Conservation (phyloP, 306 rosid species). For the Myrica gale region DNA sequence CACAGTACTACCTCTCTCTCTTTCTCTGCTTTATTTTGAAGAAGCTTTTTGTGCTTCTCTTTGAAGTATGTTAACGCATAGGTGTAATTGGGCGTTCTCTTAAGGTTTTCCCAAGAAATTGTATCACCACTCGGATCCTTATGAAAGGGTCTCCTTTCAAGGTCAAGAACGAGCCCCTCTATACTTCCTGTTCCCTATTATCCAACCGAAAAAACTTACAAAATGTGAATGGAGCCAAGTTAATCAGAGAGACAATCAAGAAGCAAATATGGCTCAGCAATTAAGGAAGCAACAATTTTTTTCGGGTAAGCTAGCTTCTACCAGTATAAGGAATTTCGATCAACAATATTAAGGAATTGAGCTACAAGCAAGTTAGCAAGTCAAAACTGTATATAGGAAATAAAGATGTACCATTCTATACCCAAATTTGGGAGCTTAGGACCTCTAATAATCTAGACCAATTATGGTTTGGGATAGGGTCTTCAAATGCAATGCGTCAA, state of each 20-base stretch:
- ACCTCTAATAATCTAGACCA: too few species aligned
- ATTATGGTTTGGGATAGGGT: too few species aligned
- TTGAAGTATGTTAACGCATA: conserved; percentile 32
- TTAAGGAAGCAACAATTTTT: too few species aligned
- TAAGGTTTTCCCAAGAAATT: conserved; percentile 29
- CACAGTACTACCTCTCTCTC: conserved; percentile 22
- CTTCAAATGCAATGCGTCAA: too few species aligned
- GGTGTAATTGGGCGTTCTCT: conserved; percentile 25
- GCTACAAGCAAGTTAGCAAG: too few species aligned
- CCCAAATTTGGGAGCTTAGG: too few species aligned
- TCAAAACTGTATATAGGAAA: too few species aligned
- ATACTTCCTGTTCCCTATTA: conserved; percentile 39
- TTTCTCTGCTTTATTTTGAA: conserved; percentile 29
- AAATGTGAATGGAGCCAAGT: not conserved
- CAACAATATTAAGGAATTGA: too few species aligned
- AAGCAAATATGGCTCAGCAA: too few species aligned
- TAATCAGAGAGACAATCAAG: not conserved
- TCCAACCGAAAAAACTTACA: not conserved
- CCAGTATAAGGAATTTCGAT: too few species aligned
- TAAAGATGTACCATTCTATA: too few species aligned
- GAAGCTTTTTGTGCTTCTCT: conserved; percentile 29
- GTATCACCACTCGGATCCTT: conserved; percentile 16
- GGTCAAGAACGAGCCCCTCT: conserved; percentile 57
- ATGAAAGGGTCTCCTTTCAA: conserved; percentile 6
- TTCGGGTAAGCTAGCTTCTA: too few species aligned